These are phyloP conservation scores for Ophiosphaerella narmari DNA, from an alignment of 2,329 filamentous ascomycete genomes.

Conservation along the genomic window DNA sequence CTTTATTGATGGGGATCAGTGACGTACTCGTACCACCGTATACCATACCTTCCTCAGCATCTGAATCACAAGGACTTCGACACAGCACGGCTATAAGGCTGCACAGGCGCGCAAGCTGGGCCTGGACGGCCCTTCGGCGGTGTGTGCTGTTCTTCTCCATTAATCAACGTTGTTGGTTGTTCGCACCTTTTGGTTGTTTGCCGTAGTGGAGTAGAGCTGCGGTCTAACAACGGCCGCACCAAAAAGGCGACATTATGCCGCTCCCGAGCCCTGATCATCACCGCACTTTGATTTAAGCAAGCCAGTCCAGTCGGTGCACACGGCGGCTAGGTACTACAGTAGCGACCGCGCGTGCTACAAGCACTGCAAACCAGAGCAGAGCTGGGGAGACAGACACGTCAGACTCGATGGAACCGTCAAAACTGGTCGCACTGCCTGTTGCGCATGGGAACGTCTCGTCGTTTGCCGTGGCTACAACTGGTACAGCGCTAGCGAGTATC, in stretches of 20 bases:
- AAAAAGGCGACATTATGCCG: conserved; percentile 31
- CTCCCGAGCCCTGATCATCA: conserved; percentile 19
- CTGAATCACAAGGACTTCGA: too few relatives aligned
- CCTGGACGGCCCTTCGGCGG: too few relatives aligned
- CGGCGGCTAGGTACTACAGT: conserved; percentile 31
- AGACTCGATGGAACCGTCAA: conserved; percentile 45
- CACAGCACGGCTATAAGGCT: too few relatives aligned
- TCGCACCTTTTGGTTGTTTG: too few relatives aligned
- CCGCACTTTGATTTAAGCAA: conserved; percentile 25
- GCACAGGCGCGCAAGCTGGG: too few relatives aligned
- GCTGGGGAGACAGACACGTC: conserved; percentile 34
- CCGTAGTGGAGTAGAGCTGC: too few relatives aligned
- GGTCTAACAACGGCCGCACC: conserved; percentile 13
- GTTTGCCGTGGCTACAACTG: conserved; percentile 21
- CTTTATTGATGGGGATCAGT: too few relatives aligned
- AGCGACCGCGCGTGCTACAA: conserved; percentile 29
- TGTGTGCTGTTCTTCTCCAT: too few relatives aligned
- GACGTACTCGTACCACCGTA: too few relatives aligned
- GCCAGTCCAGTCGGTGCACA: conserved; percentile 33
- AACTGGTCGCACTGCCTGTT: conserved; percentile 25
- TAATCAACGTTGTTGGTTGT: too few relatives aligned
- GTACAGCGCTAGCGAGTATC: conserved; percentile 30
- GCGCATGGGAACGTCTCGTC: conserved; percentile 20
- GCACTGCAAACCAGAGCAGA: conserved; percentile 13
- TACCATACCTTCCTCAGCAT: too few relatives aligned